Base-by-base conservation (phyloP, 2,329 filamentous ascomycete species). In the Paecilomyces niveus region DNA sequence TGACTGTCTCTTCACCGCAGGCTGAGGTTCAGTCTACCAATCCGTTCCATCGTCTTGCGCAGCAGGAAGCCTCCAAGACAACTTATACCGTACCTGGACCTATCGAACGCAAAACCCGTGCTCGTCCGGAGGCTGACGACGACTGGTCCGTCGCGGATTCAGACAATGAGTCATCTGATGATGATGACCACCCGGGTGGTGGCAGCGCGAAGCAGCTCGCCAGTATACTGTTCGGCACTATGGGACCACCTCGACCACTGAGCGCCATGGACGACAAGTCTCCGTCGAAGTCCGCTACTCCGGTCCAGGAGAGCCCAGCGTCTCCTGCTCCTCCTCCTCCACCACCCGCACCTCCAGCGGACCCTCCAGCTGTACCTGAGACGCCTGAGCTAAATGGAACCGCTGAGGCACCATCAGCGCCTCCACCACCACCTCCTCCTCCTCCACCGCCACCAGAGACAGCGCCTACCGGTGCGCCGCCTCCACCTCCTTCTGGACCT, bases 211-310 rank as follows among this genome's bases (percentile, higher is more conserved):
- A 95, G 61, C 90, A 96, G 67, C 84, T 99, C 39, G 94, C 94
- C 15, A 96, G 90, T 6, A 94, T 97, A 61, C 82, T 99, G 21
- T 99, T 99, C 72, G 93, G 94, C 59, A 96, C 92, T 55, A 97
- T 99, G 92, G 93, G 85, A 9, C 93, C 94, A 45, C 93, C 94
- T 13, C 86, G 93, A 55, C 92, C 93, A 31, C 77, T 97, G 52
- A 95, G 90, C 21, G 89, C 91, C 6, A 86, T 90, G 72, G 91
- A 89, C 57, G 86, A 89, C 64, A 89, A 89, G 66, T 79, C 76
- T 58, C 73, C 79, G 45, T 76, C 76, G 26, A 80, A 78, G 54
- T 71, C 75, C 58, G 73, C 71, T 58, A 78, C 77, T 15, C 77
- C 79, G 5, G 74, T 78, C 21, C 76, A 77, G 54, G 74, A 72